Evolutionary conservation across 805 yeast species (phyloP), one percentile per base, ranked within the genome.

Genomic region (Cyberlindnera meyerae): DNA sequence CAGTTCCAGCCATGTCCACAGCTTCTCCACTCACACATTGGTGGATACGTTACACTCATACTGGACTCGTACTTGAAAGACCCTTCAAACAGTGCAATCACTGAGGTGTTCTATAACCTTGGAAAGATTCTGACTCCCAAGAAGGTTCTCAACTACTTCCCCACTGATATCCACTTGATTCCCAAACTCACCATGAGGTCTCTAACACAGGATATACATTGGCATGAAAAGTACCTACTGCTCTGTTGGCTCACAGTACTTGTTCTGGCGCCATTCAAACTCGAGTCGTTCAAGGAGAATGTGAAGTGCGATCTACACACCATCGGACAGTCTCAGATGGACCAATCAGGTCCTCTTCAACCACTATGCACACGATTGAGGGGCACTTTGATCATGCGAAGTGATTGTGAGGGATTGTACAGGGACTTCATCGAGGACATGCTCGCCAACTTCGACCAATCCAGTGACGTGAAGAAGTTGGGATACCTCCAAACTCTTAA

Each of bases 181-280:
- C 64, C 68, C 0, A 39, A 45, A 3, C 54, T 73, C n/a, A 14
- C 14, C 11, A 8, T 7, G 18, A n/a, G 7, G 6, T 14, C 13
- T 15, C 11, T 13, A 5, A 27, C 6, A 27, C 18, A 18, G 1
- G 34, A 39, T 6, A 27, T 42, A 7, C 31, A 52, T 36, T 76
- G 82, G 84, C 65, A 70, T 33, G 64, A 63, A 21, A 52, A 61
- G 24, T 78, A 63, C 39, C 57, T 79, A 9, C 52, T 77, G 28
- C 57, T 87, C 8, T 62, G 82, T 4, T 89, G 96, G 95, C 65
- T 86, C 8, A 70, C 81, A 0, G 75, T 80, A 8, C 60, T 88
- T 16, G 70, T 78, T 0, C 61, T 83, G n/a, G 75, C 79, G 0
- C 97, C 97, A 0, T 88, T 89, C 51, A 69, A 74, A 2, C 61